Percentiles rank a stretch among this genome's conserved stretches.
phyloP scores from a whole-genome alignment of 352 stramenopile species.

The Globisporangium takayamanum region DNA sequence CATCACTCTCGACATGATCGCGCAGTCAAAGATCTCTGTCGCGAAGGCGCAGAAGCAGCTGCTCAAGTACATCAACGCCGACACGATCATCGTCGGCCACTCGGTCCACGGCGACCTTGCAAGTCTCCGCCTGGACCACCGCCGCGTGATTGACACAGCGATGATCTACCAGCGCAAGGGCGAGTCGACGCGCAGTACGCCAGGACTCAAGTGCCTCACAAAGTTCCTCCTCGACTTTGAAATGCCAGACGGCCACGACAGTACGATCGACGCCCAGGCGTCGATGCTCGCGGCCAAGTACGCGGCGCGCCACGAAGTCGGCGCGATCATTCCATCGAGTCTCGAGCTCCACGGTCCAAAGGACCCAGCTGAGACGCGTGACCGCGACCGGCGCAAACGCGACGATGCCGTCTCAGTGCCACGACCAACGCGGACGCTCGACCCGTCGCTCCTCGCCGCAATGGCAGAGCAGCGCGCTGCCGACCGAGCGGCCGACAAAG shows the following conservation, averaged over 20 bases:
- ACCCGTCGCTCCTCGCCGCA: constrained; percentile 9
- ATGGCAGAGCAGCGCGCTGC: not conserved
- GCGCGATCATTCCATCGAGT: constrained; percentile 59
- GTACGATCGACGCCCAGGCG: constrained; percentile 78
- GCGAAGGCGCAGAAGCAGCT: constrained; percentile 73
- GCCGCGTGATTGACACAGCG: constrained; percentile 76
- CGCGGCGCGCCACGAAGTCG: constrained; percentile 41
- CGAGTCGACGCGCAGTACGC: constrained; percentile 29
- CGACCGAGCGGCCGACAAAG: constrained; percentile 5
- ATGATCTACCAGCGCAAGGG: constrained; percentile 69
- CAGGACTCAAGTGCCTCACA: constrained; percentile 68
- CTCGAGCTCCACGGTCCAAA: constrained; percentile 56
- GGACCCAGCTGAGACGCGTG: not conserved
- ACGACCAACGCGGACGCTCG: not conserved
- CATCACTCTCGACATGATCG: constrained; percentile 66
- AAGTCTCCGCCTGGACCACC: constrained; percentile 71
- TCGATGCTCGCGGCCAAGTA: constrained; percentile 86
- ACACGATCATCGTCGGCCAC: constrained; percentile 83
- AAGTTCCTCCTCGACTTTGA: constrained; percentile 79
- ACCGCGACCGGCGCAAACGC: constrained; percentile 17
- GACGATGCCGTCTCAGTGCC: constrained; percentile 4
- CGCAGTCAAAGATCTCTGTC: constrained; percentile 66
- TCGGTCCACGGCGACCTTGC: constrained; percentile 71
- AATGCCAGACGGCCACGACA: constrained; percentile 83
- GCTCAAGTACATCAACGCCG: constrained; percentile 75